Evolutionary conservation across 2,329 filamentous ascomycete genomes (phyloP).

Genomic region (Aspergillus costaricaensis): DNA sequence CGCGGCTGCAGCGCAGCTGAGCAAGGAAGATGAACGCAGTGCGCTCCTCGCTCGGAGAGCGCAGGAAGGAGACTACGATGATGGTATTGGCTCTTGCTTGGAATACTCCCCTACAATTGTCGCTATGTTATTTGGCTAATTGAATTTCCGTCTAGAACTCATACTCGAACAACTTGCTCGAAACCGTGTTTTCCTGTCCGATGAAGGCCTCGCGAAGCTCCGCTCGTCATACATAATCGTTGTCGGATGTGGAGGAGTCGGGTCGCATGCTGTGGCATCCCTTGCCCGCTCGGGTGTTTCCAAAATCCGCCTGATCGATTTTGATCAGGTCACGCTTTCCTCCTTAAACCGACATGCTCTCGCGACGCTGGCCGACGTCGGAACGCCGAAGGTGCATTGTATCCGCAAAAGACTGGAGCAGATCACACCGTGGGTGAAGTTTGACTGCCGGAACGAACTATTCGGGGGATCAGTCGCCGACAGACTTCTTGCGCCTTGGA

Average conservation of each 20-base stretch:
- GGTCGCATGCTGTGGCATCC: constrained; percentile 84
- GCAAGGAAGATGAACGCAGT: constrained; percentile 59
- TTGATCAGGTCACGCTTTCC: constrained; percentile 94
- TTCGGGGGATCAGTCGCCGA: constrained; percentile 70
- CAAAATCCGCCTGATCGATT: constrained; percentile 87
- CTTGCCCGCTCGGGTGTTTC: constrained; percentile 86
- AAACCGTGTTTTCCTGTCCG: constrained; percentile 85
- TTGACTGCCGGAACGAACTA: constrained; percentile 82
- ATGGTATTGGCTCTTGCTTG: constrained; percentile 44
- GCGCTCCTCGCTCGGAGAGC: constrained; percentile 61
- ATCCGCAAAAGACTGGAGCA: constrained; percentile 78
- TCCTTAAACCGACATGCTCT: constrained; percentile 95
- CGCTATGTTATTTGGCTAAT: neutral
- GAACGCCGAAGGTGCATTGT: constrained; percentile 86
- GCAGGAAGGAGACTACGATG: constrained; percentile 65
- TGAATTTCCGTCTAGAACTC: constrained; percentile 59
- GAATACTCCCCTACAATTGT: neutral
- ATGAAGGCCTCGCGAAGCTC: constrained; percentile 76
- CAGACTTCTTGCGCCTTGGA: constrained; percentile 68
- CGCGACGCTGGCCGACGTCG: constrained; percentile 90
- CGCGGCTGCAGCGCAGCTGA: constrained; percentile 35
- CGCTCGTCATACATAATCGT: constrained; percentile 82
- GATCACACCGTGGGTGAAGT: constrained; percentile 86
- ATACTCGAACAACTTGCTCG: constrained; percentile 93
- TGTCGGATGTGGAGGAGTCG: constrained; percentile 91